Percentiles rank a stretch among this genome's conserved stretches.
Conservation (phyloP, 495 filamentous ascomycete species). For the Penicillium lividum region DNA sequence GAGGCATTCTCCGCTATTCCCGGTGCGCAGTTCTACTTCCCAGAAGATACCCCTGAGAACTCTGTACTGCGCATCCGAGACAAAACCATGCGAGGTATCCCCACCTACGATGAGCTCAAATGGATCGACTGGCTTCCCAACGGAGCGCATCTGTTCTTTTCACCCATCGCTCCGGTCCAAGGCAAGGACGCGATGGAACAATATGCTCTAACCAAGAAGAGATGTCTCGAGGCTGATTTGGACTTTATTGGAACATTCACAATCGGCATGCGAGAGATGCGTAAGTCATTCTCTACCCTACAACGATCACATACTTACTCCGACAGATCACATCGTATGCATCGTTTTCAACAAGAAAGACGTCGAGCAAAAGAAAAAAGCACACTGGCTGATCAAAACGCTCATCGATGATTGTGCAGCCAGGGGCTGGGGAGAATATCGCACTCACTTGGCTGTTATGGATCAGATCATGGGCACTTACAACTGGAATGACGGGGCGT, state of each 20-base stretch:
- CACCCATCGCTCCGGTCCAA: constrained; percentile 55
- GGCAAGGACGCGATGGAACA: constrained; percentile 49
- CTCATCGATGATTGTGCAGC: constrained; percentile 48
- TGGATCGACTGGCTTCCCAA: constrained; percentile 61
- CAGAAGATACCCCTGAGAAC: constrained; percentile 27
- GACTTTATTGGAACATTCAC: constrained; percentile 55
- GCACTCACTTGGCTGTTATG: constrained; percentile 57
- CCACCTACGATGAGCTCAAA: constrained; percentile 50
- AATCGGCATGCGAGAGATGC: constrained; percentile 56
- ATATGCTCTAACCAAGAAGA: constrained; percentile 41
- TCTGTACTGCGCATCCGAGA: constrained; percentile 27
- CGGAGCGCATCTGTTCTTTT: constrained; percentile 56
- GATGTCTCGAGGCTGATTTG: constrained; percentile 34
- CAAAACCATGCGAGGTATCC: constrained; percentile 45
- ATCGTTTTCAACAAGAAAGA: constrained; percentile 55
- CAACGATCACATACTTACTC: not conserved
- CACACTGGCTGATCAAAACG: constrained; percentile 41
- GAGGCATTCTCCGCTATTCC: constrained; percentile 44
- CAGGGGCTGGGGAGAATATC: constrained; percentile 58
- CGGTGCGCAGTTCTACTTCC: constrained; percentile 47
- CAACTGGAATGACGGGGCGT: constrained; percentile 51
- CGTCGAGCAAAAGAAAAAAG: constrained; percentile 34
- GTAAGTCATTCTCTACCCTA: not conserved
- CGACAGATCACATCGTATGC: constrained; percentile 51
- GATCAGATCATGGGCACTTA: constrained; percentile 61